A percentile compares a stretch with the other conserved stretches of the same genome.
phyloP scores from a whole-genome alignment of 2,329 filamentous ascomycete species.

The Colletotrichum echinochloae region DNA sequence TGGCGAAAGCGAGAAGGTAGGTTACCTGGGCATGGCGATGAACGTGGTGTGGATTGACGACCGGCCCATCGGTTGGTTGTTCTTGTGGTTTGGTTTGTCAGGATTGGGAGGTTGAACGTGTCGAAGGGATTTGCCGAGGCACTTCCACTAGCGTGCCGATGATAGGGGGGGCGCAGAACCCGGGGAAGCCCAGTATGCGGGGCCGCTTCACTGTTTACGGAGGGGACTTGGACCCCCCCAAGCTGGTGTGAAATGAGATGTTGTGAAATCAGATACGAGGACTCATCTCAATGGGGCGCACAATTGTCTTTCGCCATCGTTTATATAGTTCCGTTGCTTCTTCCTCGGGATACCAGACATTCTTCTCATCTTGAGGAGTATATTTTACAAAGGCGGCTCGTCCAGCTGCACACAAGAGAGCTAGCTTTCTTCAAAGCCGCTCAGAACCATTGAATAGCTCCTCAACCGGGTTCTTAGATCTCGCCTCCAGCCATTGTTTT shows the following conservation, averaged over 20 bases:
- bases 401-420: not conserved
- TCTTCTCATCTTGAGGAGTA: not conserved
- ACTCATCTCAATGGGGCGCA: not conserved
- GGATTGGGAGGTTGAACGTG: conserved; percentile 2
- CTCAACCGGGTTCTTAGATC: not conserved
- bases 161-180: conserved; percentile 33
- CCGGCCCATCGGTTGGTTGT: conserved; percentile 5
- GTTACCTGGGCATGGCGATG: conserved; percentile 24
- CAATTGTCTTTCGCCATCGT: not conserved
- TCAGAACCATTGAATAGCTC: not conserved
- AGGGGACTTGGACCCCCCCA: not conserved
- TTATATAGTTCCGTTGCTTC: not conserved
- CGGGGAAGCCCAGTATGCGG: conserved; percentile 25
- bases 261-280: not conserved
- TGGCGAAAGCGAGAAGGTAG: not conserved
- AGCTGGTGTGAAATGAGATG: not conserved
- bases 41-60: conserved; percentile 8
- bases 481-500: not conserved
- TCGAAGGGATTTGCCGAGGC: conserved; percentile 35
- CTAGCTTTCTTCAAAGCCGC: not conserved
- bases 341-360: not conserved
- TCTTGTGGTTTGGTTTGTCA: conserved; percentile 33
- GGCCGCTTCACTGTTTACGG: not conserved
- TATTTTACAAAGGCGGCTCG: not conserved
- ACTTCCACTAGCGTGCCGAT: conserved; percentile 34